These are phyloP conservation scores for Carex pumila DNA, from an alignment of 176 grass and related monocot genomes.

Conservation along the genomic window DNA sequence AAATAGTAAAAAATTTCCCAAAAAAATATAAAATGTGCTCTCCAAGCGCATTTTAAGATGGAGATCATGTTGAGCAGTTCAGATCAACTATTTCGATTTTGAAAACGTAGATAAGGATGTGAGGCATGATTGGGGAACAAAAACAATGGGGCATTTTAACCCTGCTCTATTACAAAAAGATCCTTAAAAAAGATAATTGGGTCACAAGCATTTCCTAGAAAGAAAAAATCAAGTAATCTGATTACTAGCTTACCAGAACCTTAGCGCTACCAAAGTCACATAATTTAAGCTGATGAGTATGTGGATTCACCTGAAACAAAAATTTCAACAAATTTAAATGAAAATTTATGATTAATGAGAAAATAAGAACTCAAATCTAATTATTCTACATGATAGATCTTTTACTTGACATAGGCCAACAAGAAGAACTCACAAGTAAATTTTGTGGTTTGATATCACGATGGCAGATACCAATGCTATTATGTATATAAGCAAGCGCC, in stretches of 20 bases:
- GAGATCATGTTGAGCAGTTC: too few species aligned
- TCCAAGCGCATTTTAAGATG: too few species aligned
- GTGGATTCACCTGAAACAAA: conserved; percentile 43
- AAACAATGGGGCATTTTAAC: too few species aligned
- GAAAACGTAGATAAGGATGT: too few species aligned
- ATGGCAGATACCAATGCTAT: conserved; percentile 82
- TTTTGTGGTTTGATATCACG: conserved; percentile 99
- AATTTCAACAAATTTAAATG: conserved; percentile 8
- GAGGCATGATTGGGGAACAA: too few species aligned
- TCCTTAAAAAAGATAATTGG: not conserved
- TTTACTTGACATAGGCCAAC: not conserved
- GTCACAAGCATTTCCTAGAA: not conserved
- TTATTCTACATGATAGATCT: not conserved
- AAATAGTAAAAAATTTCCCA: too few species aligned
- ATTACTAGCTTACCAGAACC: conserved; percentile 33
- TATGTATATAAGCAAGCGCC: conserved; percentile 95
- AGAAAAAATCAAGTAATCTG: not conserved
- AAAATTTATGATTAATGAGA: not conserved
- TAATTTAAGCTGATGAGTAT: conserved; percentile 45
- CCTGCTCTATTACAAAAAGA: not conserved
- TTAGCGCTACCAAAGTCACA: conserved; percentile 46
- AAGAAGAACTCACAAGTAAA: conserved; percentile 65
- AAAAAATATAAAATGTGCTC: too few species aligned
- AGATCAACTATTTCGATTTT: too few species aligned
- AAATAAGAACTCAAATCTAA: not conserved